These are phyloP conservation scores for Rhodocollybia butyracea DNA, from an alignment of 768 basidiomycete species.

Conservation along the genomic window DNA sequence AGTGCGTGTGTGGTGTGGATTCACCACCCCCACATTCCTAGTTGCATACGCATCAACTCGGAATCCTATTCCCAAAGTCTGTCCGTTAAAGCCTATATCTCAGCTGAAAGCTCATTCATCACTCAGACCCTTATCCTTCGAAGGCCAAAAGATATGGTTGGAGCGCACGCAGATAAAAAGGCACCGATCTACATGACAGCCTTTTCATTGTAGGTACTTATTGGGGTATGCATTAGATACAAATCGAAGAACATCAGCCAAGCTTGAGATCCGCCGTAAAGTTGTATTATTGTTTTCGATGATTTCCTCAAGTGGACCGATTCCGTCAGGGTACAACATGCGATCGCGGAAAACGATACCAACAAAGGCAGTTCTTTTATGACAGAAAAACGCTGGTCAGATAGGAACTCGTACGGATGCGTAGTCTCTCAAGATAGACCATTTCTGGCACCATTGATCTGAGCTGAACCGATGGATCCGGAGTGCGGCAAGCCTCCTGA, in stretches of 20 bases:
- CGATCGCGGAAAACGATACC: background rate
- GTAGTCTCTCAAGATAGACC: too few species aligned
- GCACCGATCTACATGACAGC: constrained; percentile 58
- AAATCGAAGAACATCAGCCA: background rate
- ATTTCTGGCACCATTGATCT: constrained; percentile 14
- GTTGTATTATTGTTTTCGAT: background rate
- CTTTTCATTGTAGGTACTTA: constrained; percentile 33
- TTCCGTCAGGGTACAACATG: background rate
- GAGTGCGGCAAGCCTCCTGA: constrained; percentile 15
- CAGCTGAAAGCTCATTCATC: background rate
- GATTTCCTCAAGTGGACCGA: background rate
- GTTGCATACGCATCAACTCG: constrained; percentile 62
- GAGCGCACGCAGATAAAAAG: constrained; percentile 14
- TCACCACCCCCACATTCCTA: constrained; percentile 82
- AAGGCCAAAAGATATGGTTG: constrained; percentile 24
- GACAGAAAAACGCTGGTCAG: background rate
- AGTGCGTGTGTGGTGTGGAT: constrained; percentile 82
- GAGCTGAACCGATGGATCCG: constrained; percentile 6
- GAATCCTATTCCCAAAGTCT: constrained; percentile 57
- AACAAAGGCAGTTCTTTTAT: background rate
- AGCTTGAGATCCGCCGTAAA: background rate
- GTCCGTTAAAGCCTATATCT: background rate
- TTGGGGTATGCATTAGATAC: background rate
- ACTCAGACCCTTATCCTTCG: constrained; percentile 36
- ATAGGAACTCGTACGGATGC: too few species aligned